A percentile compares a stretch with the other conserved stretches of the same genome.
Evolutionary conservation across 75 land plant species (phyloP).

Genomic region (Chamaecyparis obtusa): DNA sequence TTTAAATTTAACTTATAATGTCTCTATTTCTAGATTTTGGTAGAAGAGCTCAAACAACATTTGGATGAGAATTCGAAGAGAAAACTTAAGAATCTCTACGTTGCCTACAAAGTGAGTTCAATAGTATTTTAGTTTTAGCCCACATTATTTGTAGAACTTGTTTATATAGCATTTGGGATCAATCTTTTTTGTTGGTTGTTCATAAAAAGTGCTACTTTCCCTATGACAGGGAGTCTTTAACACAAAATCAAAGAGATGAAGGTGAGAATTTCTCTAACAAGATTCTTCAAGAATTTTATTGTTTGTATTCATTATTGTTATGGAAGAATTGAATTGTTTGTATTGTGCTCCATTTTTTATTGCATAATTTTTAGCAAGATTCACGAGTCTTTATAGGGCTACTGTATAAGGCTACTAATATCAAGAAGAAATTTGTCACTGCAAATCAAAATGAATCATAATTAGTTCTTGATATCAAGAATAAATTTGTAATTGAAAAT

Average conservation of each 20-base stretch:
- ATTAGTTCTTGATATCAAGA: too few species aligned
- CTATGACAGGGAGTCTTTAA: slow-evolving; percentile 8
- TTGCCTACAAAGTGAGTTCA: slow-evolving; percentile 24
- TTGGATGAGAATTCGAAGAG: slow-evolving; percentile 10
- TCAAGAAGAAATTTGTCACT: too few species aligned
- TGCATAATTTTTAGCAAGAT: slow-evolving; percentile 44
- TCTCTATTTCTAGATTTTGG: slow-evolving; percentile 23
- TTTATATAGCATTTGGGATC: neutral
- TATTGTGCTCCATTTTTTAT: neutral
- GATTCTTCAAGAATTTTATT: neutral
- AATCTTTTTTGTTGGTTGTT: neutral
- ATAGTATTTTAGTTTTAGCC: neutral
- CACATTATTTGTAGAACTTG: neutral
- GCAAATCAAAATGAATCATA: too few species aligned
- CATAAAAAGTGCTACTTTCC: neutral
- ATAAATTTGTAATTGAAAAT: too few species aligned
- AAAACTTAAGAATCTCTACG: slow-evolving; percentile 13
- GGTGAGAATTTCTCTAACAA: slow-evolving; percentile 15
- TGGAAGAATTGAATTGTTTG: too few species aligned
- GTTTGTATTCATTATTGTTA: neutral
- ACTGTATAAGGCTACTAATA: slow-evolving; percentile 16
- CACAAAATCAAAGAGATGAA: slow-evolving; percentile 10
- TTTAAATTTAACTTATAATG: neutral
- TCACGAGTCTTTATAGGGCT: slow-evolving; percentile 43
- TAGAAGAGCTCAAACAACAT: slow-evolving; percentile 27